Percentiles rank a stretch among this genome's conserved stretches.
Conservation (phyloP, 768 basidiomycete genomes). For the Tylopilus intermedius region DNA sequence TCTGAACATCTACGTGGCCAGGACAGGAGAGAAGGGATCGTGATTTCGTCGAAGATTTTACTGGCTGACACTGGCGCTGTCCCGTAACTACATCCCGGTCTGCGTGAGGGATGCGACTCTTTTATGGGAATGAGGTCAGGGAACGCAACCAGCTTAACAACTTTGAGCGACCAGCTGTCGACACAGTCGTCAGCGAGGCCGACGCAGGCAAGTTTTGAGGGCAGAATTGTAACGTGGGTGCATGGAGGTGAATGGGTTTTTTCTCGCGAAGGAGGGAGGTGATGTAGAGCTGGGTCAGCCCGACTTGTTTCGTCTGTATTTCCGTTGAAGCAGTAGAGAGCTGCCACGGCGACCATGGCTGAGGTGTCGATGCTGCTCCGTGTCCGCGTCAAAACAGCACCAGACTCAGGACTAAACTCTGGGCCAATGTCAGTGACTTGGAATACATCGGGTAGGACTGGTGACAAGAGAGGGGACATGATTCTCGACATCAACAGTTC, state of each 20-base stretch:
- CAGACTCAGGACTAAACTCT: conserved; percentile 31
- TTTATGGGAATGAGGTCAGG: conserved; percentile 58
- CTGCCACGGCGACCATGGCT: conserved; percentile 9
- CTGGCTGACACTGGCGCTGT: conserved; percentile 3
- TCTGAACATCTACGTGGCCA: conserved; percentile 21
- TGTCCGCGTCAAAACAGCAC: conserved; percentile 48
- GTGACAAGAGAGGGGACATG: conserved; percentile 30
- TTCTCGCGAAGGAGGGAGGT: conserved; percentile 24
- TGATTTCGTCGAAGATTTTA: conserved; percentile 11
- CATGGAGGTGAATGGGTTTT: conserved; percentile 53
- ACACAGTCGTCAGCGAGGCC: conserved; percentile 65
- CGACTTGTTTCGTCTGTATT: conserved; percentile 3
- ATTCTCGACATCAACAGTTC: conserved; percentile 31
- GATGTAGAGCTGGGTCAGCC: conserved; percentile 1
- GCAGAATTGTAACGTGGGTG: conserved; percentile 56
- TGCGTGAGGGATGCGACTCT: conserved; percentile 6
- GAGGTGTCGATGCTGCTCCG: conserved; percentile 37
- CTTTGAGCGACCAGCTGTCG: conserved; percentile 71
- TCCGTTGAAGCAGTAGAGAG: conserved; percentile 6
- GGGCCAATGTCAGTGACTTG: conserved; percentile 25
- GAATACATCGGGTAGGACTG: conserved; percentile 28
- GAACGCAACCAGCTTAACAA: conserved; percentile 72
- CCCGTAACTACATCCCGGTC: conserved; percentile 1
- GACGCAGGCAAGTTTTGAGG: conserved; percentile 72
- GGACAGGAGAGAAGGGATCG: conserved; percentile 19